Conservation (phyloP, 805 yeast species). For the Metschnikowia henanensis region DNA sequence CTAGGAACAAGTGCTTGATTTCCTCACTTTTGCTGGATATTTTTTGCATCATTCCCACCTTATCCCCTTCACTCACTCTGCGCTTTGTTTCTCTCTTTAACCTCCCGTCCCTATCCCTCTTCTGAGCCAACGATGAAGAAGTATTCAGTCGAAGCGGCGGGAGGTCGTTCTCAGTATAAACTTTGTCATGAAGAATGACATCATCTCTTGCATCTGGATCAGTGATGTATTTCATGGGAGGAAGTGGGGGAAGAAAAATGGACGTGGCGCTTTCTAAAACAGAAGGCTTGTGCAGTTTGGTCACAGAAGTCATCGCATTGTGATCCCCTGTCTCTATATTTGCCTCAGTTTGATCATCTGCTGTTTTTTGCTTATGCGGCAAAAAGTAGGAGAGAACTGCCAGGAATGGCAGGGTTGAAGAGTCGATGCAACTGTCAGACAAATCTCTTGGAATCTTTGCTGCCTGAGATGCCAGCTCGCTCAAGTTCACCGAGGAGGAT, state of each 20-base stretch:
- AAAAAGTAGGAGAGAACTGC: conserved; percentile 40
- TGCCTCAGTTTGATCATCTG: conserved; percentile 5
- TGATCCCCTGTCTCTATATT: conserved; percentile 7
- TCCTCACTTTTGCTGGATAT: conserved; percentile 19
- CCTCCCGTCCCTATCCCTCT: not conserved
- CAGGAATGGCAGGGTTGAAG: conserved; percentile 30
- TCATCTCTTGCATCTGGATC: conserved; percentile 66
- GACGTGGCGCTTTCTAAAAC: conserved; percentile 77
- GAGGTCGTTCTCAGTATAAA: conserved; percentile 63
- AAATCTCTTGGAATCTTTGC: conserved; percentile 23
- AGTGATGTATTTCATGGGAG: conserved; percentile 61
- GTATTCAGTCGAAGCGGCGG: conserved; percentile 8
- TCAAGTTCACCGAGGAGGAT: not conserved
- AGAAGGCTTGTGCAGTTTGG: conserved; percentile 63
- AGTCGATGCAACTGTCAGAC: conserved; percentile 15
- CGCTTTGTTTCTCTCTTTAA: not conserved
- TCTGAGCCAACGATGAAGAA: not conserved
- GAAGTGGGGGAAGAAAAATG: conserved; percentile 77
- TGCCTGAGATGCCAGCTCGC: not conserved
- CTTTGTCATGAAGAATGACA: conserved; percentile 78
- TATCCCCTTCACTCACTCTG: conserved; percentile 3
- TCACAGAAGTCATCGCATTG: conserved; percentile 9
- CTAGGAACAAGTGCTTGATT: conserved; percentile 15
- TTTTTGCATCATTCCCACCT: conserved; percentile 16
- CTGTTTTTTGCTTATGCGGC: conserved; percentile 38